phyloP scores from a whole-genome alignment of 108 stramenopile species.

The Epipyxis sp. region DNA sequence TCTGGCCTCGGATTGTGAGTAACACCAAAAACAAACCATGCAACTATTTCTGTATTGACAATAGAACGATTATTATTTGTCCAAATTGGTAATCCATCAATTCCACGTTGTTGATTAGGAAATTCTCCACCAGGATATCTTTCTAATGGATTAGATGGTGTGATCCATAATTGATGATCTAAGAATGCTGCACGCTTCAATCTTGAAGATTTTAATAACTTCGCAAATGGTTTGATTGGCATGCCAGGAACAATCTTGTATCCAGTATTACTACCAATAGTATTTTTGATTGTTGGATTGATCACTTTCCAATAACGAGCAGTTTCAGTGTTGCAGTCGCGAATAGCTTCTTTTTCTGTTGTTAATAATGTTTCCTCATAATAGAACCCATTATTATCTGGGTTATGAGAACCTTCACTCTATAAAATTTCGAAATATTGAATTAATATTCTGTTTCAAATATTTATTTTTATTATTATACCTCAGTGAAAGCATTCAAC shows the following conservation, averaged over 20 bases:
- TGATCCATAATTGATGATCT: conserved; percentile 28
- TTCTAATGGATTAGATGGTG: conserved; percentile 16
- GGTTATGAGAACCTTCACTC: no score
- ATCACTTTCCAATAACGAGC: background rate
- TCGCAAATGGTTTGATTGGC: background rate
- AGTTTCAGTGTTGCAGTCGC: background rate
- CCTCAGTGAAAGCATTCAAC: background rate
- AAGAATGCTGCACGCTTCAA: conserved; percentile 11
- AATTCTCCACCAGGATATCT: conserved; percentile 38
- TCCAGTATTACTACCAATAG: background rate
- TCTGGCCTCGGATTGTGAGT: conserved; percentile 35
- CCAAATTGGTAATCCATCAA: background rate
- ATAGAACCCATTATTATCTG: background rate
- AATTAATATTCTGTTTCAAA: no score
- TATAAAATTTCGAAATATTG: no score
- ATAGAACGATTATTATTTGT: background rate
- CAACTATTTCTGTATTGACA: conserved; percentile 38
- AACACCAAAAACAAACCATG: conserved; percentile 41
- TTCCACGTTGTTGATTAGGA: conserved; percentile 29
- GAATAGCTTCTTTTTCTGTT: background rate
- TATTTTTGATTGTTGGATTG: background rate
- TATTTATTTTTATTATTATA: background rate
- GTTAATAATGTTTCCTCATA: background rate
- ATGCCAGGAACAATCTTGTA: background rate
- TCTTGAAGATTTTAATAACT: background rate